Evolutionary conservation across 192 early-diverging fungal genomes (phyloP).

Genomic region (Geranomyces michiganensis): DNA sequence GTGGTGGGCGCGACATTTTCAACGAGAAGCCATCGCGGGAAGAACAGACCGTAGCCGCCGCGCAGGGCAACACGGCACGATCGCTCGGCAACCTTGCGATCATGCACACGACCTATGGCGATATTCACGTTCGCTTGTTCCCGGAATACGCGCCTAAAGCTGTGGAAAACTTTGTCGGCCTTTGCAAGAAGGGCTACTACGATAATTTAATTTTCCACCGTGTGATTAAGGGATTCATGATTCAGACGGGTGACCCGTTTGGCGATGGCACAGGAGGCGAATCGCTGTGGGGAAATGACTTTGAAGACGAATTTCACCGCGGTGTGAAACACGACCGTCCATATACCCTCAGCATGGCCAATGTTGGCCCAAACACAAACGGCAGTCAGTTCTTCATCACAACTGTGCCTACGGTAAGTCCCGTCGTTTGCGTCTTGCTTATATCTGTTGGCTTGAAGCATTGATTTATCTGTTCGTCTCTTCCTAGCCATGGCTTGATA

Average conservation of each 20-base stretch:
- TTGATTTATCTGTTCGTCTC: slow-evolving; percentile 24
- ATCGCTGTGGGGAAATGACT: slow-evolving; percentile 86
- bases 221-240: slow-evolving; percentile 96
- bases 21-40: slow-evolving; percentile 97
- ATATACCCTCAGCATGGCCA: slow-evolving; percentile 95
- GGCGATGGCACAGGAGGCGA: slow-evolving; percentile 96
- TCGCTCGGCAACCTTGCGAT: slow-evolving; percentile 72
- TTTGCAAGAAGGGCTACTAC: slow-evolving; percentile 85
- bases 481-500: slow-evolving; percentile 89
- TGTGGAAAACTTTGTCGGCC: slow-evolving; percentile 91
- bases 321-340: slow-evolving; percentile 83
- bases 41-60: slow-evolving; percentile 87
- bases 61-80: slow-evolving; percentile 50
- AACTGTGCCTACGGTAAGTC: slow-evolving; percentile 73
- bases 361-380: slow-evolving; percentile 82
- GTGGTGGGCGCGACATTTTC: slow-evolving; percentile 80
- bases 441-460: slow-evolving; percentile 1
- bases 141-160: slow-evolving; percentile 92
- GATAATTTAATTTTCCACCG: slow-evolving; percentile 94
- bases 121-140: slow-evolving; percentile 86
- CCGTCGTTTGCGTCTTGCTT: neutral
- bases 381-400: slow-evolving; percentile 98
- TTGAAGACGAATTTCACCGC: slow-evolving; percentile 89
- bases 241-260: slow-evolving; percentile 78
- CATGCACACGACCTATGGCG: slow-evolving; percentile 87